These are phyloP conservation scores for Oryza nivara DNA, from an alignment of 176 grass and related monocot species.

Conservation along the genomic window DNA sequence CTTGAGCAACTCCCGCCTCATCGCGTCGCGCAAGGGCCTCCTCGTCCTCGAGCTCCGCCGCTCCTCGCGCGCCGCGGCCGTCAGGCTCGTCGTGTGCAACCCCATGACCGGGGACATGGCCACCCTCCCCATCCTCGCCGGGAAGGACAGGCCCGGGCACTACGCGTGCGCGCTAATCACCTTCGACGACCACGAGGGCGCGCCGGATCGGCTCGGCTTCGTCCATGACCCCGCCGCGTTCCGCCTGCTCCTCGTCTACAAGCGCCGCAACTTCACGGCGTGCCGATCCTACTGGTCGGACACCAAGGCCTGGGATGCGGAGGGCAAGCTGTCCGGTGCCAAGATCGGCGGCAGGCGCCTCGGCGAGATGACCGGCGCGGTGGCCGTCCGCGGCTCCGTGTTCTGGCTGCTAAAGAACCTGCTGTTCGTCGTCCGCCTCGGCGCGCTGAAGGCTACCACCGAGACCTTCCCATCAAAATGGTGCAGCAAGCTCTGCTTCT, in stretches of 20 bases:
- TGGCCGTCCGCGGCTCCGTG: neutral
- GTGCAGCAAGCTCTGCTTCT: too few relatives aligned
- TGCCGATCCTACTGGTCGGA: constrained; percentile 22
- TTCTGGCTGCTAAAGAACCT: neutral
- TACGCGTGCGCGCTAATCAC: constrained; percentile 13
- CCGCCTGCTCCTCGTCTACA: constrained; percentile 34
- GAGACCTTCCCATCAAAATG: neutral
- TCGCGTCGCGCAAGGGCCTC: constrained; percentile 9
- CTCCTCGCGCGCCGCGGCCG: neutral
- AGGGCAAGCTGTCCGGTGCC: neutral
- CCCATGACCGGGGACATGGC: neutral
- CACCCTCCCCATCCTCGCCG: constrained; percentile 8
- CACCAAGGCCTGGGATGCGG: neutral
- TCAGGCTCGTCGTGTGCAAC: constrained; percentile 21
- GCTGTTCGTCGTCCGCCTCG: neutral
- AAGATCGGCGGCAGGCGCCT: neutral
- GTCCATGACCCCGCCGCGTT: neutral
- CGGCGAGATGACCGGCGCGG: neutral
- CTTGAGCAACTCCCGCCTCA: neutral
- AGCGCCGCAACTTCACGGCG: constrained; percentile 13
- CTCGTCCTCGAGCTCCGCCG: constrained; percentile 16
- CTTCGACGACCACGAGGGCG: neutral
- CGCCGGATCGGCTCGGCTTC: neutral
- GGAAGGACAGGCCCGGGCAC: neutral
- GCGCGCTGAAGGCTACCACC: neutral